Conservation (phyloP, 2,329 filamentous ascomycete species). For the Talaromyces sp. region DNA sequence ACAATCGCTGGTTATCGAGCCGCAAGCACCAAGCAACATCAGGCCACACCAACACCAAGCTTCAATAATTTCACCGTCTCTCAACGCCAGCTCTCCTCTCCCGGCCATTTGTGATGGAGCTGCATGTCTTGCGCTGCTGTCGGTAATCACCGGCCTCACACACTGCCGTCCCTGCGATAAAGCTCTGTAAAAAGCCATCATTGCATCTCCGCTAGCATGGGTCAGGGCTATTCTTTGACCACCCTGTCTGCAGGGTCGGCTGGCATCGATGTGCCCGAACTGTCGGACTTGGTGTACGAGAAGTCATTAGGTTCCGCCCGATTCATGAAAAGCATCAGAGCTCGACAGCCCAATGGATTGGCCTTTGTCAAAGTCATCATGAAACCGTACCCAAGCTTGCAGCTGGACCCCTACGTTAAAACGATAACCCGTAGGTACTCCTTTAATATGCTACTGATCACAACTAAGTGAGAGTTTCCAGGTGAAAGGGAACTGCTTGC, state of each 20-base stretch:
- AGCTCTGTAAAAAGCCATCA: not conserved
- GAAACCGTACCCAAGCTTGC: conserved; percentile 81
- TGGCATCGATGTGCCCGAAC: conserved; percentile 88
- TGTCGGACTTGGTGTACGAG: conserved; percentile 86
- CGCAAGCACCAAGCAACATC: not conserved
- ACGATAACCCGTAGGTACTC: conserved; percentile 63
- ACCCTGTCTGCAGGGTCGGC: conserved; percentile 87
- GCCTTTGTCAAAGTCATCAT: conserved; percentile 92
- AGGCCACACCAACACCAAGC: not conserved
- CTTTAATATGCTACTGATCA: not conserved
- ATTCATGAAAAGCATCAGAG: conserved; percentile 95
- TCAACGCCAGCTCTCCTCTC: not conserved
- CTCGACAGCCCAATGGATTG: conserved; percentile 81
- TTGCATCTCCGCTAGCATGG: conserved; percentile 56
- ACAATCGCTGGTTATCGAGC: not conserved
- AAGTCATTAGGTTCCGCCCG: conserved; percentile 84
- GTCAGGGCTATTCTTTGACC: conserved; percentile 91
- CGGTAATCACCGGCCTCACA: not conserved
- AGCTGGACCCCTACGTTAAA: conserved; percentile 72
- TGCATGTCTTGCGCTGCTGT: not conserved
- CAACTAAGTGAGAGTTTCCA: conserved; percentile 30
- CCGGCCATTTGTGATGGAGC: not conserved
- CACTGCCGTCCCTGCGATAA: not conserved
- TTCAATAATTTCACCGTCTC: not conserved
- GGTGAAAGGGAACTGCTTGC: conserved; percentile 74